Evolutionary conservation across 257 asterid species (phyloP), one percentile per base, ranked within the genome.

Genomic region (Salvia miltiorrhiza): DNA sequence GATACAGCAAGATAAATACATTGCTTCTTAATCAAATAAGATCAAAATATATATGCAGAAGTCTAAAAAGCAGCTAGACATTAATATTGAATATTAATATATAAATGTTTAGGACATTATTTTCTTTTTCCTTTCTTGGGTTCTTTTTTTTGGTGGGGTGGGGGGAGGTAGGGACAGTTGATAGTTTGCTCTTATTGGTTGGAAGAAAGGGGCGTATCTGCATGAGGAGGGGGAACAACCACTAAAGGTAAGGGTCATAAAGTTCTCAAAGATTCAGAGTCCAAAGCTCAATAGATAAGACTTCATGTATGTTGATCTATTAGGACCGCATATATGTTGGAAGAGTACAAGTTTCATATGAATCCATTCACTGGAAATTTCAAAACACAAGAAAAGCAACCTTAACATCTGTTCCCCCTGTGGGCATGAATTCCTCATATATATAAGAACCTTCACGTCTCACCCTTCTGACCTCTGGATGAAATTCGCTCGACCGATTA

Each of bases 391-490:
- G 54, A 23, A 23, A 61, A 52, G 57, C 63, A 76, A 93, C 99
- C 99, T 93, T 93, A 65, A 93, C 99, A 77, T 93, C 99, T 48
- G 99, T 93, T 79, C 99, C 99, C 30, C 99, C 99, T 9, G 99
- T 93, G 37, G 99, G 99, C 99, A 93, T 90, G 82, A 93, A 93
- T 85, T 93, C 99, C 85, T 93, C 99, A 10, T 93, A 93, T 70
- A 93, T 90, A 78, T 93, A 93, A 47, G 99, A 93, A 74, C 97
- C 99, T 83, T 90, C 99, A 70, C 99, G 97, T 70, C 99, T 86
- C 78, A 93, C 99, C 73, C 96, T 87, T 87, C 99, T 83, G 71
- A 85, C 94, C 37, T 93, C 99, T 7, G 99, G 99, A 81, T 80
- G 96, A 79, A 93, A 93, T 81, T 90, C 99, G 77, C 99, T 93